Conservation (phyloP, 805 yeast species). For the Candida parachauliodes region DNA sequence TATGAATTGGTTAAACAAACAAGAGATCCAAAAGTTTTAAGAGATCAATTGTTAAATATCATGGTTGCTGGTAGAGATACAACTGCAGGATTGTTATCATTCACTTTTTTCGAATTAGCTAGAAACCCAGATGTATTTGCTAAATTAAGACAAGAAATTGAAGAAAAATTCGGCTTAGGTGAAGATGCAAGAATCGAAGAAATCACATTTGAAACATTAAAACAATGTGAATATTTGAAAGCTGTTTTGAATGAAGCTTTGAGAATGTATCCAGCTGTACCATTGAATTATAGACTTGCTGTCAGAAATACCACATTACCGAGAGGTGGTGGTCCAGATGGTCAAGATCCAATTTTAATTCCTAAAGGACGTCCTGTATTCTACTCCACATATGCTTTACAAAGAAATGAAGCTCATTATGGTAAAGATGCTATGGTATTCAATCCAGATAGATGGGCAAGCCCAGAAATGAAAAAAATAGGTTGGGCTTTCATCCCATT, state of each 20-base stretch:
- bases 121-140: slow-evolving; percentile 29
- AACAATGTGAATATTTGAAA: slow-evolving; percentile 37
- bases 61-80: slow-evolving; percentile 43
- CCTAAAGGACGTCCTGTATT: slow-evolving; percentile 17
- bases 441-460: slow-evolving; percentile 38
- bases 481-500: slow-evolving; percentile 52
- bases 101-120: slow-evolving; percentile 31
- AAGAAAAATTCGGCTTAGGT: slow-evolving; percentile 29
- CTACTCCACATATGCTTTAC: slow-evolving; percentile 18
- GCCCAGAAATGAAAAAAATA: slow-evolving; percentile 26
- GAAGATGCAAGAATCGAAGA: slow-evolving; percentile 24
- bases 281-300: slow-evolving; percentile 26
- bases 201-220: slow-evolving; percentile 34
- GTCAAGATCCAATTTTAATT: slow-evolving; percentile 19
- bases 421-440: slow-evolving; percentile 33
- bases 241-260: slow-evolving; percentile 33
- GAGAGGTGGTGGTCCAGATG: slow-evolving; percentile 31
- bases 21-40: slow-evolving; percentile 30
- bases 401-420: slow-evolving; percentile 20
- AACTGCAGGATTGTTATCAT: slow-evolving; percentile 38
- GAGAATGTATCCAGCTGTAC: slow-evolving; percentile 36
- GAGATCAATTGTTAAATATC: slow-evolving; percentile 38
- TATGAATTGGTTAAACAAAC: slow-evolving; percentile 38
- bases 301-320: slow-evolving; percentile 29
- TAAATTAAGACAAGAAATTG: slow-evolving; percentile 30